A percentile compares a stretch with the other conserved stretches of the same genome.
Evolutionary conservation across 2,329 filamentous ascomycete species (phyloP).

Genomic region (Claviceps sp.): DNA sequence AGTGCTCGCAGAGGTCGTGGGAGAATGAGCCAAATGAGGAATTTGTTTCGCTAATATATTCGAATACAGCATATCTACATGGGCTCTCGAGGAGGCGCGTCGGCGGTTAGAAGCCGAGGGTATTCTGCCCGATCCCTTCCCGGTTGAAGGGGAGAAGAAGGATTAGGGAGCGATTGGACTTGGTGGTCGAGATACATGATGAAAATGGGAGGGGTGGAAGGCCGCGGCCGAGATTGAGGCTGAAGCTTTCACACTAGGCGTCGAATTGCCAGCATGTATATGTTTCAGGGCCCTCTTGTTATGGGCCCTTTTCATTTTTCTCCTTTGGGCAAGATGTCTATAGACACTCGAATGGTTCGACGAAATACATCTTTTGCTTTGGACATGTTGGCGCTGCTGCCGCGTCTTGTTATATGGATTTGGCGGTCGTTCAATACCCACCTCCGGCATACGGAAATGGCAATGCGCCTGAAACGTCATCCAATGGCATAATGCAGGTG

Average conservation of each 20-base stretch:
- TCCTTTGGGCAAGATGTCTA: constrained; percentile 9
- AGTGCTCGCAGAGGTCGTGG: too few species aligned
- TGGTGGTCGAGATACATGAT: neutral
- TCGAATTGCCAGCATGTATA: constrained; percentile 14
- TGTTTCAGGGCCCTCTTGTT: constrained; percentile 14
- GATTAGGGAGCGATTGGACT: constrained; percentile 13
- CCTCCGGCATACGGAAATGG: neutral
- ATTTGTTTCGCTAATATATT: neutral
- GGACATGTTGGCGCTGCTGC: neutral
- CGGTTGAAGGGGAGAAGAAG: constrained; percentile 36
- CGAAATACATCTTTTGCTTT: constrained; percentile 15
- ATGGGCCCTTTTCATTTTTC: neutral
- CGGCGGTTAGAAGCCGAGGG: constrained; percentile 92
- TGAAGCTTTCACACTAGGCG: neutral
- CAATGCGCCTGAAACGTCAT: too few species aligned
- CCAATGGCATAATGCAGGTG: neutral
- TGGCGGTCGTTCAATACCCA: neutral
- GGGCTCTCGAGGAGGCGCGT: constrained; percentile 94
- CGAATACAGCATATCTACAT: constrained; percentile 78
- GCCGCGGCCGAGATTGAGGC: neutral
- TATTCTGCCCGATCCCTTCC: constrained; percentile 60
- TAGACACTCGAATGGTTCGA: constrained; percentile 16
- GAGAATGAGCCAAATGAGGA: neutral
- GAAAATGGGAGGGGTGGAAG: constrained; percentile 5
- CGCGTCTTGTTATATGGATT: neutral